Conservation (phyloP, 257 asterid genomes). For the Forsythia viridissima region DNA sequence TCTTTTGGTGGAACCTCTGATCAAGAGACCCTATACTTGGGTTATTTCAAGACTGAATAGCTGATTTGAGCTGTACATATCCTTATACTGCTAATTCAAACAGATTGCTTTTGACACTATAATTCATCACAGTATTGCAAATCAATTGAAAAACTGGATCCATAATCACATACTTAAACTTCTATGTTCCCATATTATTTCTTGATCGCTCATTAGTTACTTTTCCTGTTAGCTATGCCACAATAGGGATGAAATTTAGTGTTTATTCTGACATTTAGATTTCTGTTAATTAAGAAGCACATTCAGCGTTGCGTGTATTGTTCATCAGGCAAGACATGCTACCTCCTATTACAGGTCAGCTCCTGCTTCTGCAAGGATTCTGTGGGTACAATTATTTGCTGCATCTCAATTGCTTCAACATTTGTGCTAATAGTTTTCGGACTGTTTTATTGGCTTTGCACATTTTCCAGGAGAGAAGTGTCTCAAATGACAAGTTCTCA, state of each 20-base stretch:
- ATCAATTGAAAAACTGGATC: conserved; percentile 19
- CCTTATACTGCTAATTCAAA: conserved; percentile 12
- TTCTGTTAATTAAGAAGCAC: conserved; percentile 62
- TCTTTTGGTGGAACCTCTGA: background rate
- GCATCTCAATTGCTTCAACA: conserved; percentile 4
- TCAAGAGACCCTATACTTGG: background rate
- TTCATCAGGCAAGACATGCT: conserved; percentile 83
- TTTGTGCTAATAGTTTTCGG: background rate
- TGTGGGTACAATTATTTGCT: conserved; percentile 15
- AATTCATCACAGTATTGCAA: background rate
- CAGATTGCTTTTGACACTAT: conserved; percentile 1
- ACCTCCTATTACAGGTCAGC: conserved; percentile 79
- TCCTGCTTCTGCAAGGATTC: conserved; percentile 26
- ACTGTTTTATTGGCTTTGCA: background rate
- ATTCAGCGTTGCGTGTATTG: conserved; percentile 69
- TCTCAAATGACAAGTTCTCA: conserved; percentile 61
- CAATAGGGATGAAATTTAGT: conserved; percentile 2
- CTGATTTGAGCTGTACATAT: background rate
- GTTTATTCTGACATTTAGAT: conserved; percentile 10
- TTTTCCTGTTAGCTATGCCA: conserved; percentile 4
- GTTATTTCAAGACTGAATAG: background rate
- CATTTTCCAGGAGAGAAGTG: conserved; percentile 73
- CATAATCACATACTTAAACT: conserved; percentile 6
- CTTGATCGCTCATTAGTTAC: background rate
- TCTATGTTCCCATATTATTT: background rate